Conservation (phyloP, 768 basidiomycete species). For the Russula sp. region DNA sequence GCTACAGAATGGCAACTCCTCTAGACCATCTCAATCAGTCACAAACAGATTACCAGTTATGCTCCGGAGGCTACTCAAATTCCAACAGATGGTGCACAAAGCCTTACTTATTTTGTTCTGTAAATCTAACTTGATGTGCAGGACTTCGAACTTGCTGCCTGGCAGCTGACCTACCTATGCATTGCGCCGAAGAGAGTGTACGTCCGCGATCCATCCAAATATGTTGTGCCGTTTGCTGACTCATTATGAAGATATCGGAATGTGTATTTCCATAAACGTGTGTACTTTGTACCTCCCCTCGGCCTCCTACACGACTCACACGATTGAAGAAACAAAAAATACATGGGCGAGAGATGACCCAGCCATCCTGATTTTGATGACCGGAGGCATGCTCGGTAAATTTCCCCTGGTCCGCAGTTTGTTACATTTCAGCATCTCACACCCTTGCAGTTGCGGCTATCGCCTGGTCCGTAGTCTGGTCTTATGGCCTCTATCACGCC, state of each 20-base stretch:
- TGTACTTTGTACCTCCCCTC: slow-evolving; percentile 25
- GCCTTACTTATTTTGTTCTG: neutral
- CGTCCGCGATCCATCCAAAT: slow-evolving; percentile 26
- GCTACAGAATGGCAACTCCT: slow-evolving; percentile 16
- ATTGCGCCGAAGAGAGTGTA: slow-evolving; percentile 89
- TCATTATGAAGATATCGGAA: slow-evolving; percentile 66
- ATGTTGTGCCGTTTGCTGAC: slow-evolving; percentile 8
- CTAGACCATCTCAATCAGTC: slow-evolving; percentile 23
- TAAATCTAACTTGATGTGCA: slow-evolving; percentile 28
- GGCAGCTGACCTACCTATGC: slow-evolving; percentile 93
- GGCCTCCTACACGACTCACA: slow-evolving; percentile 1
- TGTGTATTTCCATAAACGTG: slow-evolving; percentile 97
- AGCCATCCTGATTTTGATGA: slow-evolving; percentile 83
- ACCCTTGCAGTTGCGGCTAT: slow-evolving; percentile 58
- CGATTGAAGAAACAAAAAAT: slow-evolving; percentile 81
- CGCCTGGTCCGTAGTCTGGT: slow-evolving; percentile 83
- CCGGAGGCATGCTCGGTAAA: slow-evolving; percentile 68
- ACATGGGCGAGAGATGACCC: slow-evolving; percentile 98
- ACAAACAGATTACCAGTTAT: slow-evolving; percentile 67
- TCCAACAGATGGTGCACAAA: slow-evolving; percentile 74
- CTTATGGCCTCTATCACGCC: slow-evolving; percentile 46
- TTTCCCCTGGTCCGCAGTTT: slow-evolving; percentile 1
- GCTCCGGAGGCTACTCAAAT: slow-evolving; percentile 69
- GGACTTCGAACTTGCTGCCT: slow-evolving; percentile 96
- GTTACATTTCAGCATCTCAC: neutral